phyloP scores from a whole-genome alignment of 805 yeast species.

The Candida ortonii region DNA sequence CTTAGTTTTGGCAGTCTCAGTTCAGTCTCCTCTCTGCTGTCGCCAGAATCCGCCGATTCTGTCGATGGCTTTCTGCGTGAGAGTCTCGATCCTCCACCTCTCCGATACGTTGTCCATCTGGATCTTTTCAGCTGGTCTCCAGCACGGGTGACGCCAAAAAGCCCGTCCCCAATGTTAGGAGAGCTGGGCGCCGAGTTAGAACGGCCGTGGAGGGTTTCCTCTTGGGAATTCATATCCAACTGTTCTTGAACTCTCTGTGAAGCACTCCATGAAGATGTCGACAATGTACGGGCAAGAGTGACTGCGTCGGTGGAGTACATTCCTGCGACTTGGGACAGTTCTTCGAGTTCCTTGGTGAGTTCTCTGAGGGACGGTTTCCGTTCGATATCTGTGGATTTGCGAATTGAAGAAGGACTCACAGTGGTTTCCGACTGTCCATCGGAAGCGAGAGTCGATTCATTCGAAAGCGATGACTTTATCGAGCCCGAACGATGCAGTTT shows the following conservation, averaged over 20 bases:
- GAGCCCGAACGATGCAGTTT: slow-evolving; percentile 32
- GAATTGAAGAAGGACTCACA: slow-evolving; percentile 7
- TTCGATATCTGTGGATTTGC: slow-evolving; percentile 3
- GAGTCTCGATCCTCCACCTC: slow-evolving; percentile 27
- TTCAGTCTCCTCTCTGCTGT: slow-evolving; percentile 11
- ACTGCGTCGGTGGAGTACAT: slow-evolving; percentile 77
- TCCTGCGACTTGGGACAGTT: slow-evolving; percentile 73
- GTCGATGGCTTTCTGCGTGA: slow-evolving; percentile 8
- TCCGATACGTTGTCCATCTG: slow-evolving; percentile 50
- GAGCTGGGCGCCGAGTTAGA: too few relatives aligned
- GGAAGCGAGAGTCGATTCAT: slow-evolving; percentile 13
- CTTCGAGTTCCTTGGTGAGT: slow-evolving; percentile 71
- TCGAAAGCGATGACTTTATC: slow-evolving; percentile 26
- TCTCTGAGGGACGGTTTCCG: slow-evolving; percentile 64
- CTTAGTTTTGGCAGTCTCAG: slow-evolving; percentile 10
- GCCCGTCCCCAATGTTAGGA: slow-evolving; percentile 11
- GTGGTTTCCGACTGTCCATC: slow-evolving; percentile 9
- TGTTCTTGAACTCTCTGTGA: too few relatives aligned
- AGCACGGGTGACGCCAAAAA: slow-evolving; percentile 19
- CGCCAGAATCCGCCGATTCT: slow-evolving; percentile 1
- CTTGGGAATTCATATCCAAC: too few relatives aligned
- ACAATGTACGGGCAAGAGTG: slow-evolving; percentile 74
- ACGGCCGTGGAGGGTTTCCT: too few relatives aligned
- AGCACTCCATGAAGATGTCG: slow-evolving; percentile 61
- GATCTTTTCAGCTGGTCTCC: slow-evolving; percentile 38